Evolutionary conservation across 2,329 filamentous ascomycete genomes (phyloP).

Genomic region (Chaetothyriales sp.): DNA sequence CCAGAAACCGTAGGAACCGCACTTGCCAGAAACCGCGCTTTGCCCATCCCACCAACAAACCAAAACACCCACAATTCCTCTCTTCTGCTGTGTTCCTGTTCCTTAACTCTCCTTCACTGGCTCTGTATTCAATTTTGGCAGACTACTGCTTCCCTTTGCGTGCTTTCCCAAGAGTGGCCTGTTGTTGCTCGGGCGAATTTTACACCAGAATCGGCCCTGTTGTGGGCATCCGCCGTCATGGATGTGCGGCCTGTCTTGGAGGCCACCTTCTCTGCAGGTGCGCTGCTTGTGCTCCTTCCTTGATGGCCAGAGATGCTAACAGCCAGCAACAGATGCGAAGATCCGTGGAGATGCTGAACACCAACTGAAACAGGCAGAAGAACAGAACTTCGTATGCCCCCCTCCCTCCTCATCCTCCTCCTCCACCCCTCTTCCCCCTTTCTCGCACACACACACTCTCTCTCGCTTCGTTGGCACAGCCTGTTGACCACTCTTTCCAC

Average conservation of each 20-base stretch:
- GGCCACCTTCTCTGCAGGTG: slow-evolving; percentile 91
- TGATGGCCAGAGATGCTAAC: slow-evolving; percentile 23
- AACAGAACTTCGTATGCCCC: slow-evolving; percentile 77
- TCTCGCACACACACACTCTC: slow-evolving; percentile 6
- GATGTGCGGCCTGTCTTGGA: slow-evolving; percentile 97
- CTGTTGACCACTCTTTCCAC: slow-evolving; percentile 9
- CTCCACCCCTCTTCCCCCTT: slow-evolving; percentile 4
- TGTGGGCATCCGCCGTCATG: slow-evolving; percentile 42
- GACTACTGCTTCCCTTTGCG: neutral
- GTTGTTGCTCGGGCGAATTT: neutral
- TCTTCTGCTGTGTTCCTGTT: neutral
- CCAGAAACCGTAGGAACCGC: neutral
- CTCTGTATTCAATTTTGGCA: neutral
- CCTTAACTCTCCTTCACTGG: neutral
- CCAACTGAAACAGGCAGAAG: slow-evolving; percentile 81
- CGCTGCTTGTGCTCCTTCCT: slow-evolving; percentile 22
- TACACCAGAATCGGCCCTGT: neutral
- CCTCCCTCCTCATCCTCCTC: slow-evolving; percentile 10
- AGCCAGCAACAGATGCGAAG: slow-evolving; percentile 53
- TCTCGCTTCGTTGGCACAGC: neutral
- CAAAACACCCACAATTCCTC: neutral
- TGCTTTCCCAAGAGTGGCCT: neutral
- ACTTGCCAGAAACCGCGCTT: neutral
- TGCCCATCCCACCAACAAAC: neutral
- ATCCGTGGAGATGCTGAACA: slow-evolving; percentile 84